Conservation (phyloP, 176 grass and related monocot genomes). For the Oryza australiensis region DNA sequence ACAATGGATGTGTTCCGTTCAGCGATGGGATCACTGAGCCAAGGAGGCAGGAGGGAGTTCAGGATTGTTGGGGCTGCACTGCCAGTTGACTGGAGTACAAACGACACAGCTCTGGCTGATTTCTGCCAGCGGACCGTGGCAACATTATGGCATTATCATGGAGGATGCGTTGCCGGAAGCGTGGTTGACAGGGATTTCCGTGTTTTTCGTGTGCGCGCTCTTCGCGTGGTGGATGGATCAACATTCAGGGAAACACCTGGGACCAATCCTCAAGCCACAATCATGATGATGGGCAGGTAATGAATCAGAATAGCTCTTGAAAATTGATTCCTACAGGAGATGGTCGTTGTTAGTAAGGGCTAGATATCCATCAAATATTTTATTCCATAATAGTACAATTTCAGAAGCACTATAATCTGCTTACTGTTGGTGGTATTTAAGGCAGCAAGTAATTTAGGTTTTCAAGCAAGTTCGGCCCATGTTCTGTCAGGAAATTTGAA, state of each 20-base stretch:
- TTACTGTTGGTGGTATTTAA: neutral
- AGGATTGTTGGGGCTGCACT: constrained; percentile 58
- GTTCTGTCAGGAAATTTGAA: neutral
- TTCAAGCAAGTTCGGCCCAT: neutral
- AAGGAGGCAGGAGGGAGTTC: constrained; percentile 53
- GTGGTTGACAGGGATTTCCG: constrained; percentile 80
- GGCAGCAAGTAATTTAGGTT: neutral
- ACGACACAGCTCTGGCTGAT: constrained; percentile 43
- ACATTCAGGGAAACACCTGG: constrained; percentile 70
- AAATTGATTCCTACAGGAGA: neutral
- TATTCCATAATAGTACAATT: neutral
- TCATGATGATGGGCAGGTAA: constrained; percentile 99
- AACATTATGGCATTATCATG: constrained; percentile 94
- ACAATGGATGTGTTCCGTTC: constrained; percentile 64
- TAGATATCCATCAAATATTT: neutral
- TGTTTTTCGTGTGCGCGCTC: constrained; percentile 44
- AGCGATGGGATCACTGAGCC: constrained; percentile 8
- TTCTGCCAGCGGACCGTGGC: constrained; percentile 75
- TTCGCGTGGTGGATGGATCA: constrained; percentile 82
- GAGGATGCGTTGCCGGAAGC: constrained; percentile 68
- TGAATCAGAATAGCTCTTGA: neutral
- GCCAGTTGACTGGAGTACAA: constrained; percentile 52
- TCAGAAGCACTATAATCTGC: neutral
- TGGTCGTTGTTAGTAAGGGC: neutral
- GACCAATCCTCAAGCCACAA: constrained; percentile 86